Evolutionary conservation across 2,329 filamentous ascomycete genomes (phyloP).

Genomic region (Fusarium fracticaudum): DNA sequence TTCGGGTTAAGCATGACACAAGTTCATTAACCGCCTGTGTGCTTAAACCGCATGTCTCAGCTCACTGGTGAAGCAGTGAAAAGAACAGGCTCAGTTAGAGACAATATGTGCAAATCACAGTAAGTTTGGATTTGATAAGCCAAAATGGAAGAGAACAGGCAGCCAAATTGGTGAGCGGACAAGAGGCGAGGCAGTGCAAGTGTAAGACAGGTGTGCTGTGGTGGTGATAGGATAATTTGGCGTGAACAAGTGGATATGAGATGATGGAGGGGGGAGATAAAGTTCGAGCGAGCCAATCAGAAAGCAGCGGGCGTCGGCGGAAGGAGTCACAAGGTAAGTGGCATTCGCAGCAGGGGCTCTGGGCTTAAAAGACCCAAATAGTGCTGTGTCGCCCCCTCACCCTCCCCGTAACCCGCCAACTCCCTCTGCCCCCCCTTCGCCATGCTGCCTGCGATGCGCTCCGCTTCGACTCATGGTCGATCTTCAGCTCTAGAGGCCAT

Average conservation of each 20-base stretch:
- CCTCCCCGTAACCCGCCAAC: conserved; percentile 48
- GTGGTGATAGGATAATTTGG: conserved; percentile 21
- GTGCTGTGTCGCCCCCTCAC: conserved; percentile 56
- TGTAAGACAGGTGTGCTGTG: conserved; percentile 7
- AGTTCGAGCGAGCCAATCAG: conserved; percentile 35
- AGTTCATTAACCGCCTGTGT: neutral
- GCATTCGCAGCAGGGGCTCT: conserved; percentile 40
- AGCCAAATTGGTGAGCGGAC: neutral
- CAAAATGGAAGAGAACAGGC: neutral
- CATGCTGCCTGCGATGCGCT: neutral
- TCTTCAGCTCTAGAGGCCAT: conserved; percentile 13
- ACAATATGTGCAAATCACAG: neutral
- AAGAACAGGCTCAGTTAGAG: neutral
- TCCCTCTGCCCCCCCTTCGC: conserved; percentile 27
- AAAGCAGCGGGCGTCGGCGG: conserved; percentile 15
- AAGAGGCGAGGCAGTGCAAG: conserved; percentile 7
- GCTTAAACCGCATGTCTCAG: neutral
- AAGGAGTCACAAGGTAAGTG: conserved; percentile 35
- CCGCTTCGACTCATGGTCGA: conserved; percentile 12
- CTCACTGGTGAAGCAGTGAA: neutral
- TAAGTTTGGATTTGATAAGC: neutral
- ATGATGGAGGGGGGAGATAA: conserved; percentile 12
- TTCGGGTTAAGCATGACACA: neutral
- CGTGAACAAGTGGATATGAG: conserved; percentile 19
- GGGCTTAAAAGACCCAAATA: conserved; percentile 67